phyloP scores from a whole-genome alignment of 139 green algal genomes.

The Chlamydomonas schloesseri region DNA sequence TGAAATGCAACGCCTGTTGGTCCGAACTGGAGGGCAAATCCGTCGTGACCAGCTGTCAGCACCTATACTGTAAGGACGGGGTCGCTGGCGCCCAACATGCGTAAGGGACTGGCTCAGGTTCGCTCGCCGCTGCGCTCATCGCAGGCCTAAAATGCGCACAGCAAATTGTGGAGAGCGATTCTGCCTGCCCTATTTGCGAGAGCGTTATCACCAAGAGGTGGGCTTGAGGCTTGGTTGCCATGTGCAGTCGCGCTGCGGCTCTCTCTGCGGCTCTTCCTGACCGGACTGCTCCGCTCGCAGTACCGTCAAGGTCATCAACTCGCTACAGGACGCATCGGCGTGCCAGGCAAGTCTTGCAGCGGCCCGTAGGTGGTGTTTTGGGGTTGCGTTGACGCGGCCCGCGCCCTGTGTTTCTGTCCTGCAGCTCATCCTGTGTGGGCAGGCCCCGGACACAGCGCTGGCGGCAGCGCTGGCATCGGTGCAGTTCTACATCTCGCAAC shows the following conservation, averaged over 20 bases:
- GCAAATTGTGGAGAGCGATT: slow-evolving; percentile 64
- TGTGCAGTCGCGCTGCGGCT: background rate
- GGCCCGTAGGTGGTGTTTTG: no score
- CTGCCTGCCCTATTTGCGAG: slow-evolving; percentile 70
- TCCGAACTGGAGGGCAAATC: slow-evolving; percentile 58
- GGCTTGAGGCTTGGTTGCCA: background rate
- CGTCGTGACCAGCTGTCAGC: slow-evolving; percentile 65
- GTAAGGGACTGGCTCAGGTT: no score
- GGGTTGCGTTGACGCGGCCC: no score
- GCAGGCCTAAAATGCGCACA: slow-evolving; percentile 68
- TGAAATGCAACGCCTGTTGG: slow-evolving; percentile 73
- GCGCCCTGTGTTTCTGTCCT: background rate
- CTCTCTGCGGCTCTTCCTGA: no score
- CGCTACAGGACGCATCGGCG: slow-evolving; percentile 43
- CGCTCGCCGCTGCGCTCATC: background rate
- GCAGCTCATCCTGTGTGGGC: slow-evolving; percentile 69
- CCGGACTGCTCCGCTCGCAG: slow-evolving; percentile 20
- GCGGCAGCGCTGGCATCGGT: slow-evolving; percentile 61
- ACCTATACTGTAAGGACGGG: slow-evolving; percentile 70
- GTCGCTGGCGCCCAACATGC: no score
- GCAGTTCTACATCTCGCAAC: slow-evolving; percentile 72
- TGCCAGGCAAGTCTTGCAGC: slow-evolving; percentile 60
- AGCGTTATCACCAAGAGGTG: slow-evolving; percentile 64
- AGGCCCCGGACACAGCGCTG: slow-evolving; percentile 69
- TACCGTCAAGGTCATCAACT: slow-evolving; percentile 67